Evolutionary conservation across 169 alveolate genomes (phyloP).

Genomic region (Babesia ovis): DNA sequence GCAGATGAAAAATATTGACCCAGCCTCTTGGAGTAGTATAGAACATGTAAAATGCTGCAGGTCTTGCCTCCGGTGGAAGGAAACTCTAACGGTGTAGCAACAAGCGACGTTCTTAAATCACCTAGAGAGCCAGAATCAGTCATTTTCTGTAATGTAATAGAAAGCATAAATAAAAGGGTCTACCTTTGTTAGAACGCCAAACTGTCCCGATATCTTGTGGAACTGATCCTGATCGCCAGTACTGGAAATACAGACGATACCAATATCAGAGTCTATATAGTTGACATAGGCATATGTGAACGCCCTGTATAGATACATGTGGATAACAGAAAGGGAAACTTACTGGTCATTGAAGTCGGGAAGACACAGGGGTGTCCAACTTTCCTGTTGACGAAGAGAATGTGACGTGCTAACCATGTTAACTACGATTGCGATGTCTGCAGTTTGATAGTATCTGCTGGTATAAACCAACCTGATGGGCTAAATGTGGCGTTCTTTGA

Average conservation of each 20-base stretch:
- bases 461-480: slow-evolving; percentile 50
- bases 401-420: slow-evolving; percentile 84
- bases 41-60: slow-evolving; percentile 58
- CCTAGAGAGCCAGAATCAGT: slow-evolving; percentile 44
- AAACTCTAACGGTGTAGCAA: slow-evolving; percentile 55
- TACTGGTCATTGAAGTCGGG: slow-evolving; percentile 76
- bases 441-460: neutral
- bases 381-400: slow-evolving; percentile 84
- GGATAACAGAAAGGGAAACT: neutral
- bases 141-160: slow-evolving; percentile 22
- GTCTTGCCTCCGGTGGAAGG: slow-evolving; percentile 38
- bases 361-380: slow-evolving; percentile 89
- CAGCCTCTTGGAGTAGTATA: slow-evolving; percentile 44
- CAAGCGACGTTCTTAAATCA: slow-evolving; percentile 43
- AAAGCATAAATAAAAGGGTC: neutral
- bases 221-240: slow-evolving; percentile 68
- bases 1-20: slow-evolving; percentile 70
- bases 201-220: slow-evolving; percentile 49
- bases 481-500: slow-evolving; percentile 34
- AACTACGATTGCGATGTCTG: slow-evolving; percentile 82
- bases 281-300: slow-evolving; percentile 64
- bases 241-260: slow-evolving; percentile 63
- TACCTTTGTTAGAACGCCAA: slow-evolving; percentile 30
- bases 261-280: slow-evolving; percentile 56
- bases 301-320: slow-evolving; percentile 44